Base-by-base conservation (phyloP, 108 stramenopile species). In the Mayamaea pseudoterrestris region DNA sequence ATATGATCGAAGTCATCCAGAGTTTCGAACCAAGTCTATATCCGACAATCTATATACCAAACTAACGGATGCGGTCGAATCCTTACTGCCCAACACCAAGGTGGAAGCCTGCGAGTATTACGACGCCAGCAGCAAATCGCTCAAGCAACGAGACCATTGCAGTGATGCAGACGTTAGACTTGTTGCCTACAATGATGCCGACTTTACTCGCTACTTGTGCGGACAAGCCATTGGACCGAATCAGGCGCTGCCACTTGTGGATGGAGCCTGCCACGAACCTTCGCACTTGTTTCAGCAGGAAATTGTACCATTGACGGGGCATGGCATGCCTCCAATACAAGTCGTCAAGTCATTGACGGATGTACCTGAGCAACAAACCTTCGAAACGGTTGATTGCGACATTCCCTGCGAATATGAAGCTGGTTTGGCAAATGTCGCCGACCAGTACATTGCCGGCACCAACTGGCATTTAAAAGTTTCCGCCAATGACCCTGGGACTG, bases 271-370 rank as follows among this genome's bases (percentile, higher is more conserved):
- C 34, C 30, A 18, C 23, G 27, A 34, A 1, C 31, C 49, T 3
- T 50, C 55, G 3, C 51, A 48, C 39, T 48, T 73, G 53, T 60
- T 63, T 34, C 28, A 41, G 3, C 27, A 28, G 16, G 53, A 64
- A 5, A 36, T 18, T 22, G 58, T 62, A 4, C 66, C 72, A 1
- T 7, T 60, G 23, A 9, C 27, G 7, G 72, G 66, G 9, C 35
- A 50, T 11, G 57, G 50, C 27, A 68, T 68, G 72, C 44, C 61
- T 5, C 66, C 72, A 47, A 60, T 73, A 25, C 24, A 58, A 17
- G 27, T 73, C 32, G 24, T 42, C 28, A 58, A 65, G 2, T 44
- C 26, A 17, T 22, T 40, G 2, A 23, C 13, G 7, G 27, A 20
- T 13, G 26, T 25, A 25, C 23, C 22, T 21, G 23, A 25, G 18